Percentiles rank a stretch among this genome's conserved stretches.
Conservation (phyloP, 2,329 filamentous ascomycete genomes). For the Cladosporium sp. region DNA sequence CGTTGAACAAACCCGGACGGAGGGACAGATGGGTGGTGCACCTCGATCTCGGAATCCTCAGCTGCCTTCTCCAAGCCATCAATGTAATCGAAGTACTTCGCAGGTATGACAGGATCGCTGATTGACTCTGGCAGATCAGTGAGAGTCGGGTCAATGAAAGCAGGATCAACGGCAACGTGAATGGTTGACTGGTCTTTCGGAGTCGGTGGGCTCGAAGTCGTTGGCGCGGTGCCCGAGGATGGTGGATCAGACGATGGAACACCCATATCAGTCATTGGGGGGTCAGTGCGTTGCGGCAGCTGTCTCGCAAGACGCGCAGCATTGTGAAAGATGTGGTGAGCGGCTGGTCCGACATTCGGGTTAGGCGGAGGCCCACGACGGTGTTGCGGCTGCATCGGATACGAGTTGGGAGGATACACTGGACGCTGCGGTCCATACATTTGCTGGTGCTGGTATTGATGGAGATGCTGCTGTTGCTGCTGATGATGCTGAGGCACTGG, state of each 20-base stretch:
- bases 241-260: conserved; percentile 46
- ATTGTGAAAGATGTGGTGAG: conserved; percentile 37
- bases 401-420: conserved; percentile 5
- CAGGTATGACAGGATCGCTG: conserved; percentile 37
- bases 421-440: conserved; percentile 24
- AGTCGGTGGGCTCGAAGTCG: conserved; percentile 41
- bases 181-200: conserved; percentile 41
- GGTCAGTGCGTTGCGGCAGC: conserved; percentile 35
- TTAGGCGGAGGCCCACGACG: conserved; percentile 29
- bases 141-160: conserved; percentile 37
- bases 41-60: conserved; percentile 38
- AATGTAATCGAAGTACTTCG: conserved; percentile 39
- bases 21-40: conserved; percentile 34
- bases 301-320: conserved; percentile 35
- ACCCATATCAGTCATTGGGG: conserved; percentile 41
- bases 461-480: conserved; percentile 19
- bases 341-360: conserved; percentile 29
- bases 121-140: conserved; percentile 37
- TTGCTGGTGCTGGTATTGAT: conserved; percentile 24
- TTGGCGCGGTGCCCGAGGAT: conserved; percentile 42
- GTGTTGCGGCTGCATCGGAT: conserved; percentile 17
- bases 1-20: conserved; percentile 43
- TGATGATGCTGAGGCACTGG: conserved; percentile 20
- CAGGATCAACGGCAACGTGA: conserved; percentile 38
- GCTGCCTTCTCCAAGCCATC: conserved; percentile 34